Evolutionary conservation across 352 stramenopile genomes (phyloP), one percentile per base, ranked within the genome.

Genomic region (Globisporangium iwayamae): DNA sequence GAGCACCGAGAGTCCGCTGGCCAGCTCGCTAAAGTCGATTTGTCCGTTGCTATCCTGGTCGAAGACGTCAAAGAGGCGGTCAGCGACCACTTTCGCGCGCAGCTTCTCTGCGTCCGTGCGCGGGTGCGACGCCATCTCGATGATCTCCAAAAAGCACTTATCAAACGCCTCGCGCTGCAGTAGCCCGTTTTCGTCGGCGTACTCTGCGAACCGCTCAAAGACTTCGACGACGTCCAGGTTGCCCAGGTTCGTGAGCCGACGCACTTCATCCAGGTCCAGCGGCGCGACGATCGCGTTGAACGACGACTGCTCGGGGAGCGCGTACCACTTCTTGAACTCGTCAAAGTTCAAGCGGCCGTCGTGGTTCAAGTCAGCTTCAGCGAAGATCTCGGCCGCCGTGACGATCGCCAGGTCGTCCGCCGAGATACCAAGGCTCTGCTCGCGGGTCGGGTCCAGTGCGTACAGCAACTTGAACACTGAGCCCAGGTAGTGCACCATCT

Each of bases 1-100:
- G 1, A 96, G 66, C 48, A 97, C 87, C 4, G 83, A 93, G 2
- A 97, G 67, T 0, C 89, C 89, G 52, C 84, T 90, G 20, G 81
- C 83, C 6, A 97, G 73, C 68, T 97, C 89, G n/a, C 83, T 89
- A 57, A 93, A 93, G 65, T 96, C 86, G 46, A 97, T 88, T 30
- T 79, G 67, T 0, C 85, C 88, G 56, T 96, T 89, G 16, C 71
- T 72, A 48, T 97, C 84, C 11, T 68, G 66, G 56, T 96, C 85
- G 57, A 96, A 96, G 2, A 91, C 78, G 51, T 91, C 75, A 45
- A 92, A 95, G 2, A 94, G 63, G 2, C 87, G 81, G 70, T 94
- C 77, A 1, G 81, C 71, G 3, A 94, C 70, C 56, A 94, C 78
- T 63, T 90, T 87, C 10, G 83, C 75, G 16, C 76, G 77, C 20